phyloP scores from a whole-genome alignment of 345 rosid species.

The Excoecaria cochinchinensis region DNA sequence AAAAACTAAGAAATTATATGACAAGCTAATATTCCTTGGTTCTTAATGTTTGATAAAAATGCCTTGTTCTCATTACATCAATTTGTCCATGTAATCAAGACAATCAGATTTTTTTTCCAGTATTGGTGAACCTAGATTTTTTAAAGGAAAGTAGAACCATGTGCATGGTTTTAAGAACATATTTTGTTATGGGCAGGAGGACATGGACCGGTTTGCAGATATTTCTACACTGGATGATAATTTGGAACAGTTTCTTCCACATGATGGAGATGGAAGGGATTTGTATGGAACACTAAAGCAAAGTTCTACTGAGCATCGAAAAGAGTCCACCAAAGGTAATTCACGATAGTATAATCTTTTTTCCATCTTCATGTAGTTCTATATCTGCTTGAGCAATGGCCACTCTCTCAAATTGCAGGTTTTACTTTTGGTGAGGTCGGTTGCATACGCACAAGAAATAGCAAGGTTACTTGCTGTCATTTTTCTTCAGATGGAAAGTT shows the following conservation, averaged over 20 bases:
- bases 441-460: constrained; percentile 52
- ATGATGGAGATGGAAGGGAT: constrained; percentile 50
- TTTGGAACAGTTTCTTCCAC: constrained; percentile 55
- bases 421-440: constrained; percentile 60
- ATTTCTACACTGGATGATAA: constrained; percentile 54
- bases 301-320: constrained; percentile 40
- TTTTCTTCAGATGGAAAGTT: constrained; percentile 77
- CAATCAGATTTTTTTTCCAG: background rate
- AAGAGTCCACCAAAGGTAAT: constrained; percentile 53
- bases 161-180: constrained; percentile 15
- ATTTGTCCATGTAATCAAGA: background rate
- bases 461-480: constrained; percentile 77
- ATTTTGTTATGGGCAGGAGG: constrained; percentile 47
- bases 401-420: constrained; percentile 36
- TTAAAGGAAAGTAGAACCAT: background rate
- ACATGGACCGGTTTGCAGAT: constrained; percentile 55
- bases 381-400: background rate
- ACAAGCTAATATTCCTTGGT: background rate
- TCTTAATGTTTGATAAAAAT: background rate
- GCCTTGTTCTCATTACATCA: background rate
- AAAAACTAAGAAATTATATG: constrained; percentile 6
- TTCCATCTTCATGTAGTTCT: background rate
- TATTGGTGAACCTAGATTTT: background rate
- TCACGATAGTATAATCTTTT: background rate
- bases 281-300: constrained; percentile 47